phyloP scores from a whole-genome alignment of 768 basidiomycete species.

The Lactarius sanguifluus region DNA sequence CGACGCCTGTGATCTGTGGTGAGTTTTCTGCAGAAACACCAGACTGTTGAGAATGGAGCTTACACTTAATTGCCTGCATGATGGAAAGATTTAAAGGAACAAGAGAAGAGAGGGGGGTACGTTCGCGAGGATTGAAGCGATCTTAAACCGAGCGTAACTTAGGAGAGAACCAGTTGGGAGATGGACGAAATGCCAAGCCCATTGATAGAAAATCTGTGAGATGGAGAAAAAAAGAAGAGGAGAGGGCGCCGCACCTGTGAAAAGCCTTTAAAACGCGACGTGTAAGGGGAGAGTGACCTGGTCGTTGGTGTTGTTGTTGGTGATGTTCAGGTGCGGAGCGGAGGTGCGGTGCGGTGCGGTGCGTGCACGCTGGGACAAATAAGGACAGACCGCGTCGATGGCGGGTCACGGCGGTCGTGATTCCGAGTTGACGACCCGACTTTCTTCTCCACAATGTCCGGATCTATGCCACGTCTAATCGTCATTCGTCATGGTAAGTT shows the following conservation, averaged over 20 bases:
- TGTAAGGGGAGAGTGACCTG: not conserved
- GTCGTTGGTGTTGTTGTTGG: slow-evolving; percentile 11
- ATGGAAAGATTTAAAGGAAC: slow-evolving; percentile 10
- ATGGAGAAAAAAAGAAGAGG: not conserved
- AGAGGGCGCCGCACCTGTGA: slow-evolving; percentile 1
- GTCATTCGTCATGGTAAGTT: slow-evolving; percentile 51
- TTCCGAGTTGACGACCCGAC: not conserved
- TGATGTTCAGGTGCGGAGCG: slow-evolving; percentile 3
- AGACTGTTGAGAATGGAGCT: slow-evolving; percentile 33
- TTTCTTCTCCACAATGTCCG: slow-evolving; percentile 9
- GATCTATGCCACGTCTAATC: slow-evolving; percentile 51
- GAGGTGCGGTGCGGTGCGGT: slow-evolving; percentile 18
- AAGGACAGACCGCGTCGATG: slow-evolving; percentile 14
- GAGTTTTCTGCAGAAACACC: slow-evolving; percentile 19
- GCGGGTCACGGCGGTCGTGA: not conserved
- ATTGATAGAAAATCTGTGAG: slow-evolving; percentile 9
- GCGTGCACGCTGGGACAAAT: slow-evolving; percentile 28
- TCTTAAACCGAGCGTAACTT: slow-evolving; percentile 7
- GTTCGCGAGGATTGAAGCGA: slow-evolving; percentile 17
- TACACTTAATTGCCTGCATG: slow-evolving; percentile 94
- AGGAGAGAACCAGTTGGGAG: slow-evolving; percentile 8
- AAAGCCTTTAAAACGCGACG: not conserved
- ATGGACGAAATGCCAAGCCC: not conserved
- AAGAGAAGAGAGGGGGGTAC: not conserved
- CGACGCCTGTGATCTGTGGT: slow-evolving; percentile 70